Base-by-base conservation (phyloP, 352 stramenopile genomes). In the Phytophthora palmivora region DNA sequence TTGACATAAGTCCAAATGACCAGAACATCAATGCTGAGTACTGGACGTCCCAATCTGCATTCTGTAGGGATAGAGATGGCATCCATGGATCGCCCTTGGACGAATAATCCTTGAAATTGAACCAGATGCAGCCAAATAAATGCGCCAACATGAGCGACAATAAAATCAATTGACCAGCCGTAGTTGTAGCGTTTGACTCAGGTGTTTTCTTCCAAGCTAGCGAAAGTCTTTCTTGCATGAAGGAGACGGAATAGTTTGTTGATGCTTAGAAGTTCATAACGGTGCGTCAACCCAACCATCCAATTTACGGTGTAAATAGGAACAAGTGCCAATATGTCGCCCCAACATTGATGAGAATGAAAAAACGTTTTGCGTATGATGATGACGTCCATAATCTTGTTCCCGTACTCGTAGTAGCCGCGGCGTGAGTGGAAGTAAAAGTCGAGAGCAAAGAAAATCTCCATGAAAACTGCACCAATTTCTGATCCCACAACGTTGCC, bases 381-480 rank as follows among this genome's bases (percentile, higher is more conserved):
- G 1, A 15, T 28, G 15, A 72, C 21, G 43, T 89, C 70, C 78
- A 88, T 87, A 37, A 85, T 63, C 36, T 90, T 92, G 63, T 89
- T 92, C 10, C 82, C 82, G 22, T 81, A 90, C 12, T 84, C 70
- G 39, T 87, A 92, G 53, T 74, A 88, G 0, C 82, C 80, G 0
- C 86, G 69, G 1, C 79, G 64, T 4, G 67, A 74, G 21, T 75
- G 50, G 14, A 89, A 77, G 30, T 79, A 77, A 22, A 88, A 54
- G 24, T 92, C 80, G 0, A 85, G 0, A 7, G 42, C 43, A 33
- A 89, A 92, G 21, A 57, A 66, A 0, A 75, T 11, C 36, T 92
- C 80, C 6, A 78, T 58, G 0, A 88, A 12, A 4, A 84, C 63
- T 6, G 82, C 50, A 0, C 67, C 11, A 11, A 62, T 21, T 18